Evolutionary conservation across 768 basidiomycete species (phyloP).

Genomic region (Suillus plorans): DNA sequence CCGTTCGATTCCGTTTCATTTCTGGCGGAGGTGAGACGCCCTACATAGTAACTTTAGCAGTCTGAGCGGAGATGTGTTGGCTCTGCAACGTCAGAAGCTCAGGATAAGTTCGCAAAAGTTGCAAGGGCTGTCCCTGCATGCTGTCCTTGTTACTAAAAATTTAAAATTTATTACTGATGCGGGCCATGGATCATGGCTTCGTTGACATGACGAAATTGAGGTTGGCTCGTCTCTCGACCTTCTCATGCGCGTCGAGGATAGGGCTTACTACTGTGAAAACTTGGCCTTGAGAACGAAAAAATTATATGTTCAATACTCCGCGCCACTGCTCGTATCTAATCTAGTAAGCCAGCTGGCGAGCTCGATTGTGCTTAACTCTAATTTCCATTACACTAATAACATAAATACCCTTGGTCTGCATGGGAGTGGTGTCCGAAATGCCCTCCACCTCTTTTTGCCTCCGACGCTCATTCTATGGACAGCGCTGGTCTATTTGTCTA

Average conservation of each 20-base stretch:
- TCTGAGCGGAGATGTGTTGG: constrained; percentile 27
- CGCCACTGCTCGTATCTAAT: constrained; percentile 33
- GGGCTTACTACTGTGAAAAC: constrained; percentile 5
- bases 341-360: constrained; percentile 9
- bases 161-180: constrained; percentile 12
- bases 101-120: constrained; percentile 12
- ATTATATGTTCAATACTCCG: constrained; percentile 13
- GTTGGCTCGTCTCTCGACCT: constrained; percentile 1
- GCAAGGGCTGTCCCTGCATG: constrained; percentile 7
- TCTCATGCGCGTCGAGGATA: constrained; percentile 13
- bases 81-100: constrained; percentile 16
- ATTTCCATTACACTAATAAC: constrained; percentile 24
- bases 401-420: constrained; percentile 30
- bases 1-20: constrained; percentile 26
- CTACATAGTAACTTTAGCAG: constrained; percentile 16
- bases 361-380: constrained; percentile 26
- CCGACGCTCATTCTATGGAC: constrained; percentile 28
- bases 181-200: constrained; percentile 3
- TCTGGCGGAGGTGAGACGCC: constrained; percentile 31
- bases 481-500: constrained; percentile 20
- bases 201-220: constrained; percentile 23
- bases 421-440: constrained; percentile 26
- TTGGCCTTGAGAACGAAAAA: constrained; percentile 10
- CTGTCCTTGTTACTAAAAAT: constrained; percentile 15
- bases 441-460: constrained; percentile 20